Evolutionary conservation across 176 grass and related monocot species (phyloP), one percentile per base, ranked within the genome.

Genomic region (Aegilops longissima): DNA sequence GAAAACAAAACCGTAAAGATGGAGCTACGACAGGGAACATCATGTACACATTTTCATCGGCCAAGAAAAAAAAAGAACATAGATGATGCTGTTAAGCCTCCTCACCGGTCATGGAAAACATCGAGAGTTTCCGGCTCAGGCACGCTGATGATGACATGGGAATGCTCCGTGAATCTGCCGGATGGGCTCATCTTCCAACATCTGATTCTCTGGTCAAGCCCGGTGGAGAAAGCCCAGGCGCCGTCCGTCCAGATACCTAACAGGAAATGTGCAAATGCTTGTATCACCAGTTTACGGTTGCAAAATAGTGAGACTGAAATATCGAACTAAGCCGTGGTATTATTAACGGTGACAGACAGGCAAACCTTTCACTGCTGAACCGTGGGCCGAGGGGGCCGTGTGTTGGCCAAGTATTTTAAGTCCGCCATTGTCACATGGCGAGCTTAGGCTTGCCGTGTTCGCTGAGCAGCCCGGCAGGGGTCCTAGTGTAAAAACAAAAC

Each of bases 341-440:
- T 47, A 73, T 83, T 4, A 18, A n/a, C n/a, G n/a, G 47, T 51
- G 20, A 39, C 61, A 86, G 38, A 59, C 61, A 86, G 68, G n/a
- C n/a, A n/a, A n/a, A 98, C 96, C 97, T 98, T 98, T 98, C 58
- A 98, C 92, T 73, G 97, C 92, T n/a, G 94, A 95, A 72, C 87
- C 90, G 35, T 98, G 97, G 74, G 92, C 94, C 30, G 97, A 92
- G 25, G 84, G 52, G 73, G 90, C 70, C 40, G 65, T 78, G 35
- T 91, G 72, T 62, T 96, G 87, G 70, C 77, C 27, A 61, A 87
- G 30, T 85, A 93, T 74, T 73, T 83, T 40, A 80, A 96, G 63
- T 74, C 39, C 71, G 18, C 9, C 23, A 3, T 88, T 83, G 86
- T 61, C 30, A 69, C 70, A 16, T 65, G 74, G 17, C 2, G 5